Conservation (phyloP, 345 rosid genomes). For the Arabidopsis suecica region DNA sequence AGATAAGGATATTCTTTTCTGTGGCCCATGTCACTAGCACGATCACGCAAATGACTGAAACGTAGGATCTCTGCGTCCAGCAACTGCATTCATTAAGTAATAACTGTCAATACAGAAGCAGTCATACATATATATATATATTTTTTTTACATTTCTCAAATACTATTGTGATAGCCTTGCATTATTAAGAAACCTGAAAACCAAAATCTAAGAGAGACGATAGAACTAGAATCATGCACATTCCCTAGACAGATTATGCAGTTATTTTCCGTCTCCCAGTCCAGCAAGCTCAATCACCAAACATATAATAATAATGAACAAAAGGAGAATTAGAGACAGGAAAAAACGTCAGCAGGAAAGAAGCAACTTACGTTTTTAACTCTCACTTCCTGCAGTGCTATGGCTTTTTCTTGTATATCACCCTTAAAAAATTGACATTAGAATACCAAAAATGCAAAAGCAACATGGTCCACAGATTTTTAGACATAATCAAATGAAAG, state of each 20-base stretch:
- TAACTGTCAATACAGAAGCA: constrained; percentile 19
- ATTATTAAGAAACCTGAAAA: constrained; percentile 6
- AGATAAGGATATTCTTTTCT: constrained; percentile 97
- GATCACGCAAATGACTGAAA: constrained; percentile 94
- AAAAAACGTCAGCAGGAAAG: constrained; percentile 5
- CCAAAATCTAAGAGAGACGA: constrained; percentile 20
- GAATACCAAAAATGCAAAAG: constrained; percentile 26
- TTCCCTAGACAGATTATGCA: constrained; percentile 8
- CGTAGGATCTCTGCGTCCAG: constrained; percentile 88
- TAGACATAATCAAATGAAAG: constrained; percentile 11
- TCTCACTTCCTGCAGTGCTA: constrained; percentile 86
- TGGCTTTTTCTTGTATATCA: constrained; percentile 91
- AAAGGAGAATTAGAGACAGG: constrained; percentile 9
- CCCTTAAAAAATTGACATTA: constrained; percentile 64
- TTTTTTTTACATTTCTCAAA: not conserved
- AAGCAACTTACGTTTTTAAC: constrained; percentile 83
- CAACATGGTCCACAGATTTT: not conserved
- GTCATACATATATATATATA: not conserved
- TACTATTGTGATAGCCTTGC: not conserved
- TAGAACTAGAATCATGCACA: constrained; percentile 29
- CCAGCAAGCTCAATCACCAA: constrained; percentile 10
- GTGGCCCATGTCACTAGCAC: constrained; percentile 95
- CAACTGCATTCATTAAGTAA: constrained; percentile 61
- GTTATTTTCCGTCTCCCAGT: constrained; percentile 9
- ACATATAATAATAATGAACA: constrained; percentile 22